Evolutionary conservation across 495 filamentous ascomycete species (phyloP), one percentile per base, ranked within the genome.

Genomic region (Friedmanniomyces endolithicus): DNA sequence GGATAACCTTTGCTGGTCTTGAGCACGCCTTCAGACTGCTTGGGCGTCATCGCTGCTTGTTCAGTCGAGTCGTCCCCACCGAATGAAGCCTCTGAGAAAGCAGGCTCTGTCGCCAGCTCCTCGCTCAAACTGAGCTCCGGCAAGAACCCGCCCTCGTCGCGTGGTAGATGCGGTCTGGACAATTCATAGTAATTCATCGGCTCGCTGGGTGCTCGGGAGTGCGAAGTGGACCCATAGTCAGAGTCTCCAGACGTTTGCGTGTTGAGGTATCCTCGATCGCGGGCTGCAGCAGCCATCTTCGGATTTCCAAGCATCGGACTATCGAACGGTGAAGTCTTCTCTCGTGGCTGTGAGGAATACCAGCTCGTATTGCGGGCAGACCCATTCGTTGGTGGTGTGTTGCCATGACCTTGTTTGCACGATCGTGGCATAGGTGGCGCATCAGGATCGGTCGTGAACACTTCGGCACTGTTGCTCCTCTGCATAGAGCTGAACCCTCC

Each of bases 41-140:
- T 50, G 25, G 47, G 47, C 16, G 47, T 50, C n/a, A n/a, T 34
- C 9, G 29, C 37, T 3, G 6, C 6, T 31, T 9, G 4, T 31
- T 31, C 27, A 9, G 27, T 9, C 27, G 27, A 9, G 27, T 31
- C 4, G 40, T 16, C 16, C 20, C 43, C 17, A 6, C 25, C 53
- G 25, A 49, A 55, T 3, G 48, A 41, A 1, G 48, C 25, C 40
- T 58, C 39, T 7, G 55, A 58, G 19, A 45, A 53, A 23, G 50
- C 55, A 3, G 55, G 55, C 25, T 58, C 55, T 1, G 29, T 3
- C 8, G 51, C 43, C 19, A 53, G 43, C 35, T 59, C 51, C 11
- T 55, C 57, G 50, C 27, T 41, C 29, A 53, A 48, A 29, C n/a
- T 48, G 27, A 49, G 50, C 57, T 55, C 51, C 0, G 57, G 57